Conservation (phyloP, 129 eudicot species). For the Flaveria ramosissima region DNA sequence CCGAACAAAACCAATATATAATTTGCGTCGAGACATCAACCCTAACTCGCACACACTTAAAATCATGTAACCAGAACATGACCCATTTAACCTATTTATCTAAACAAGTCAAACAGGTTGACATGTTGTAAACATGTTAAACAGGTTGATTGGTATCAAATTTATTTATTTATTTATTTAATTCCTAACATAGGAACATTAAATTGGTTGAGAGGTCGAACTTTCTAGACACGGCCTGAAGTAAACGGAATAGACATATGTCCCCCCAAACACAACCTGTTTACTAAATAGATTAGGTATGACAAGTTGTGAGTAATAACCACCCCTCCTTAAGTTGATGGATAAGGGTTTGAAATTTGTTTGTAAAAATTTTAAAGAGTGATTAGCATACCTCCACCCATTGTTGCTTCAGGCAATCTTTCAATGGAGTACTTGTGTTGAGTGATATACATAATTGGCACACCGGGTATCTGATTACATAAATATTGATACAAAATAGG, state of each 20-base stretch:
- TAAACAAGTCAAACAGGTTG: not conserved
- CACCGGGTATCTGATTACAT: slow-evolving; percentile 79
- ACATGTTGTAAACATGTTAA: not conserved
- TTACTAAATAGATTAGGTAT: too few relatives aligned
- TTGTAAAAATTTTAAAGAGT: not conserved
- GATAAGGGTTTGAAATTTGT: not conserved
- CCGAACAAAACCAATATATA: not conserved
- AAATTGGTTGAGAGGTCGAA: too few relatives aligned
- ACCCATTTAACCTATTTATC: not conserved
- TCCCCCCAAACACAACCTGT: too few relatives aligned
- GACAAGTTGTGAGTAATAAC: not conserved
- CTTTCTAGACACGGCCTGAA: too few relatives aligned
- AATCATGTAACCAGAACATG: not conserved
- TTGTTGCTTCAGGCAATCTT: slow-evolving; percentile 95
- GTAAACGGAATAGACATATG: too few relatives aligned
- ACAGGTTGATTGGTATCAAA: too few relatives aligned
- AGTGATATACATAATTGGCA: slow-evolving; percentile 97
- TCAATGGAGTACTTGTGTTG: slow-evolving; percentile 82
- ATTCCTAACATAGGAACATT: too few relatives aligned
- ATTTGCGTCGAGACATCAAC: not conserved
- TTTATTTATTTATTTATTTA: too few relatives aligned
- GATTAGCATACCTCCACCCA: slow-evolving; percentile 86
- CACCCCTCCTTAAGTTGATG: too few relatives aligned
- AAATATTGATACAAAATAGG: not conserved
- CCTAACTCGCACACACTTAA: not conserved